Evolutionary conservation across 441 rosid species (phyloP).

Genomic region (Euphorbia schlechtendalii): DNA sequence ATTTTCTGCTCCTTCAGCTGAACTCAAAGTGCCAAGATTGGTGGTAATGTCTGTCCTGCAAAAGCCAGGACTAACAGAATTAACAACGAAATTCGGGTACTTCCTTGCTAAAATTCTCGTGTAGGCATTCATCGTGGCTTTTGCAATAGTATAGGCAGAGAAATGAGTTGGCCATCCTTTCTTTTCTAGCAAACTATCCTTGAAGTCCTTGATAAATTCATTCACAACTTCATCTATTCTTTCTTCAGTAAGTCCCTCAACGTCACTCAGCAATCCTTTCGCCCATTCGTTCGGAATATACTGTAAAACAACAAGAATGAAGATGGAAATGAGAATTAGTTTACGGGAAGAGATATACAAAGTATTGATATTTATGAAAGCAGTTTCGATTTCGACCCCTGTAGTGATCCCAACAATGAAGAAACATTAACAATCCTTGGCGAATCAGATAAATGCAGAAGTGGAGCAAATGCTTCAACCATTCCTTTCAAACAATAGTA

Average conservation of each 20-base stretch:
- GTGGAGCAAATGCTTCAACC: conserved; percentile 42
- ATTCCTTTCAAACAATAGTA: conserved; percentile 44
- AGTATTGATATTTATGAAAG: no score
- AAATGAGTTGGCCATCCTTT: conserved; percentile 46
- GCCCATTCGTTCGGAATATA: conserved; percentile 39
- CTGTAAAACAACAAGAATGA: conserved; percentile 29
- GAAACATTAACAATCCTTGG: conserved; percentile 49
- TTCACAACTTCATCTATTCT: conserved; percentile 39
- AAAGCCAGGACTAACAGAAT: conserved; percentile 48
- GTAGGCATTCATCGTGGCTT: conserved; percentile 48
- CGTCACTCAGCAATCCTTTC: conserved; percentile 35
- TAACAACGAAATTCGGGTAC: conserved; percentile 36
- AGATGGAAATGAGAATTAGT: no score
- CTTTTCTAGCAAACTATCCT: conserved; percentile 30
- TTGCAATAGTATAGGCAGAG: conserved; percentile 38
- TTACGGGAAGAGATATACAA: no score
- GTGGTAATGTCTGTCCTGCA: no score
- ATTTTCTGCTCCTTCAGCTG: no score
- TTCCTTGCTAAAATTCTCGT: conserved; percentile 46
- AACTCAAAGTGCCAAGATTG: no score
- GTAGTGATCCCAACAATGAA: conserved; percentile 30
- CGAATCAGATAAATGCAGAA: conserved; percentile 44
- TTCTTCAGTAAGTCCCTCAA: conserved; percentile 39
- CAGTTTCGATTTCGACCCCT: conserved; percentile 23
- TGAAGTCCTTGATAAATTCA: conserved; percentile 39